These are phyloP conservation scores for Penicillium sp. DNA, from an alignment of 2,329 filamentous ascomycete species.

Conservation along the genomic window DNA sequence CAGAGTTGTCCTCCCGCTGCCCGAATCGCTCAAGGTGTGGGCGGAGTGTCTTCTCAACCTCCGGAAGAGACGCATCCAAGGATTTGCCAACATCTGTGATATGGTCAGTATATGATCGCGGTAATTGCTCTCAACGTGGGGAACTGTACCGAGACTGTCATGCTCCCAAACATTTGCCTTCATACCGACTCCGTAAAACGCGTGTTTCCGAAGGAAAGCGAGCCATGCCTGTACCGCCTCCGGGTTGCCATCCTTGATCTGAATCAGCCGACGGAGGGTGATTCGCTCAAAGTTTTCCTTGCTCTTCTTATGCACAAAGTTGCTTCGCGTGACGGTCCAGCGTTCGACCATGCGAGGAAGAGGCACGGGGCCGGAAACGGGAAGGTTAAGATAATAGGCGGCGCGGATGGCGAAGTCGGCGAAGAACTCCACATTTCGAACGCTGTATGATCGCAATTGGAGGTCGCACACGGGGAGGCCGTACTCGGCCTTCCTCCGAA, in stretches of 20 bases:
- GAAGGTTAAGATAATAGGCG: slow-evolving; percentile 86
- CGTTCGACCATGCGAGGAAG: slow-evolving; percentile 81
- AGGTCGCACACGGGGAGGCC: slow-evolving; percentile 84
- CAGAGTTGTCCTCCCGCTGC: slow-evolving; percentile 31
- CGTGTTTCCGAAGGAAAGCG: slow-evolving; percentile 84
- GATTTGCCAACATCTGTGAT: slow-evolving; percentile 38
- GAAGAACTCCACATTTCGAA: slow-evolving; percentile 90
- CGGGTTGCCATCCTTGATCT: slow-evolving; percentile 86
- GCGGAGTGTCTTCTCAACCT: slow-evolving; percentile 40
- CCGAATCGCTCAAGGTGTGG: slow-evolving; percentile 42
- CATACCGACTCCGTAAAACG: slow-evolving; percentile 95
- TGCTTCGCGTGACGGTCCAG: slow-evolving; percentile 85
- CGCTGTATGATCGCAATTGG: slow-evolving; percentile 84
- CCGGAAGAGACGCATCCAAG: slow-evolving; percentile 37
- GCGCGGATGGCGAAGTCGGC: slow-evolving; percentile 90
- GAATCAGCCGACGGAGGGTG: slow-evolving; percentile 78
- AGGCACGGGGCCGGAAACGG: slow-evolving; percentile 78
- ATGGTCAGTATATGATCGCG: slow-evolving; percentile 9
- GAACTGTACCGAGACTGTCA: slow-evolving; percentile 60
- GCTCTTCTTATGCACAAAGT: slow-evolving; percentile 94
- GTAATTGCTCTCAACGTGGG: not conserved
- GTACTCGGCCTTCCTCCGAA: slow-evolving; percentile 68
- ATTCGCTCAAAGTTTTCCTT: slow-evolving; percentile 97
- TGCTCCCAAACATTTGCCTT: slow-evolving; percentile 97
- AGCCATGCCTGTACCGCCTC: slow-evolving; percentile 89